Evolutionary conservation across 108 stramenopile species (phyloP).

Genomic region (Cyclotella kingstonii): DNA sequence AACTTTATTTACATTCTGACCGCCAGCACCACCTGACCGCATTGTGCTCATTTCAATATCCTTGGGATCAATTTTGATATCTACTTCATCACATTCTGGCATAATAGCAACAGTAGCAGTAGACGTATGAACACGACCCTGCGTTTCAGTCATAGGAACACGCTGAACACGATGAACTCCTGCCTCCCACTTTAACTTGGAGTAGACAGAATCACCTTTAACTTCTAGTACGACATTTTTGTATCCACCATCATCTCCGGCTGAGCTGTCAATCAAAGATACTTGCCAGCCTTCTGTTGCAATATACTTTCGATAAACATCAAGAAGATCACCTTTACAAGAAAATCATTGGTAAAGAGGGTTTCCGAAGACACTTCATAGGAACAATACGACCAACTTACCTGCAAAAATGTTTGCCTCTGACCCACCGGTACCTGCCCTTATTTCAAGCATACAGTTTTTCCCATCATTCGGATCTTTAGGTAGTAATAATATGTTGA

Average conservation of each 20-base stretch:
- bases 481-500: conserved; percentile 76
- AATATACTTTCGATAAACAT: conserved; percentile 89
- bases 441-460: conserved; percentile 94
- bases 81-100: conserved; percentile 80
- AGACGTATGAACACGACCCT: conserved; percentile 92
- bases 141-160: conserved; percentile 94
- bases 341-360: neutral
- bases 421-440: conserved; percentile 96
- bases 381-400: conserved; percentile 11
- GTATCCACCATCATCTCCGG: conserved; percentile 91
- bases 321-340: conserved; percentile 70
- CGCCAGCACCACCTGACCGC: conserved; percentile 94
- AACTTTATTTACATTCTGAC: conserved; percentile 99
- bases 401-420: conserved; percentile 95
- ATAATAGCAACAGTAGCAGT: conserved; percentile 95
- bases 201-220: conserved; percentile 83
- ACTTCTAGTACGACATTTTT: conserved; percentile 87
- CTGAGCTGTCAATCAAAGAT: conserved; percentile 63
- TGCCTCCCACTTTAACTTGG: conserved; percentile 92
- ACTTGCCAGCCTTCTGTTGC: conserved; percentile 80
- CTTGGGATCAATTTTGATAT: conserved; percentile 79
- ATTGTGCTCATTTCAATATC: conserved; percentile 90
- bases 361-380: neutral
- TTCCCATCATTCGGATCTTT: conserved; percentile 89
- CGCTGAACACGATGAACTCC: conserved; percentile 98